Conservation (phyloP, 257 asterid genomes). For the Gynochthodes officinalis region DNA sequence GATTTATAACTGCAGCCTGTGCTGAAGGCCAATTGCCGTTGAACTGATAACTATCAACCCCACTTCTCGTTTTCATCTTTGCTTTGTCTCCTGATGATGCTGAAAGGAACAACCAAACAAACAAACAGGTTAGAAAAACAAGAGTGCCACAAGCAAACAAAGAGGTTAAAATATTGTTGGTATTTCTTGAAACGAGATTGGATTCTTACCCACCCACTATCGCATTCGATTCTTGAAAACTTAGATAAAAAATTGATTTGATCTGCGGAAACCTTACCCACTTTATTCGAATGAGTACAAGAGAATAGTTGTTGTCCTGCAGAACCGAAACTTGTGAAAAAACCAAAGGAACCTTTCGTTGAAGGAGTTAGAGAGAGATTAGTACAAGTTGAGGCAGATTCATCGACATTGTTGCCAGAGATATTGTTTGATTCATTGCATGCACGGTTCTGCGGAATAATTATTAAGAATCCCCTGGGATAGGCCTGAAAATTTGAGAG, state of each 20-base stretch:
- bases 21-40: conserved; percentile 6
- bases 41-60: background rate
- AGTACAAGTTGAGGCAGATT: conserved; percentile 32
- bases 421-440: conserved; percentile 20
- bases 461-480: background rate
- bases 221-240: too few relatives aligned
- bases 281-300: conserved; percentile 1
- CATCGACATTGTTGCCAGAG: conserved; percentile 19
- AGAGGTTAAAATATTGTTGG: background rate
- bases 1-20: background rate
- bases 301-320: conserved; percentile 3
- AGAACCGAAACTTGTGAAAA: conserved; percentile 2
- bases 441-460: conserved; percentile 1
- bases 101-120: background rate
- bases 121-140: too few relatives aligned
- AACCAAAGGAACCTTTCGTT: conserved; percentile 5
- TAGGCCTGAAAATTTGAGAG: background rate
- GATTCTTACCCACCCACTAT: too few relatives aligned
- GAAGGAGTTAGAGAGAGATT: conserved; percentile 26
- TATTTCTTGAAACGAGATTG: too few relatives aligned
- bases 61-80: conserved; percentile 3
- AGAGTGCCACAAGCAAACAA: background rate
- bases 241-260: background rate
- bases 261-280: conserved; percentile 9
- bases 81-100: conserved; percentile 9